phyloP scores from a whole-genome alignment of 441 rosid species.

The Pelargonium exstipulatum region DNA sequence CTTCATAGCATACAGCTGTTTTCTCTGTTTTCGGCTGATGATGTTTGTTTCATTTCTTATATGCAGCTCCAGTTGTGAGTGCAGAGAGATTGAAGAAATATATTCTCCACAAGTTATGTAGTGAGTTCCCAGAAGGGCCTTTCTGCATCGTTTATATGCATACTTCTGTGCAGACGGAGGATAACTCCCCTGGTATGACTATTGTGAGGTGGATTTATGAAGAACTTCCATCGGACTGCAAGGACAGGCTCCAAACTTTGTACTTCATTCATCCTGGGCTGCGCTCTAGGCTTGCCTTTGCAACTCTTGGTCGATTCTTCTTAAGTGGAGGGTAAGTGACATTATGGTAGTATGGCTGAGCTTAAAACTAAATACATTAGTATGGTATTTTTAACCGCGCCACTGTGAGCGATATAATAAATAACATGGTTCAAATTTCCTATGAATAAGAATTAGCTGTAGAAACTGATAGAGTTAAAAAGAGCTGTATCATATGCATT shows the following conservation, averaged over 20 bases:
- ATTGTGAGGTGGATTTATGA: conserved; percentile 72
- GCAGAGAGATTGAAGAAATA: conserved; percentile 58
- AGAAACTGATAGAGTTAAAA: neutral
- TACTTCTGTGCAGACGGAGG: conserved; percentile 55
- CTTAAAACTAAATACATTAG: too few relatives aligned
- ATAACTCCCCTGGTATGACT: conserved; percentile 58
- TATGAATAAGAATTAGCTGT: neutral
- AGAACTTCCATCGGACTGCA: conserved; percentile 46
- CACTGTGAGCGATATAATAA: neutral
- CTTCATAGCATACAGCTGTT: neutral
- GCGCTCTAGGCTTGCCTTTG: conserved; percentile 56
- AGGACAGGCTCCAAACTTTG: conserved; percentile 54
- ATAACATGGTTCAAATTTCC: neutral
- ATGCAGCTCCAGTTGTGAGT: conserved; percentile 57
- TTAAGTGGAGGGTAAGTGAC: conserved; percentile 54
- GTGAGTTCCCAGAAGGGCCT: conserved; percentile 53
- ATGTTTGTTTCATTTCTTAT: neutral
- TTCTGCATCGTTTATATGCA: conserved; percentile 63
- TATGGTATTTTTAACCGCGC: too few relatives aligned
- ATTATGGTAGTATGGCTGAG: neutral
- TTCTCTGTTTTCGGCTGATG: too few relatives aligned
- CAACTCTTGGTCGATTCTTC: conserved; percentile 62
- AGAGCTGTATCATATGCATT: neutral
- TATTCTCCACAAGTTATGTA: conserved; percentile 48
- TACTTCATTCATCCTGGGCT: conserved; percentile 69